Base-by-base conservation (phyloP, 192 early-diverging fungal species). In the Rhizophagus sp. region DNA sequence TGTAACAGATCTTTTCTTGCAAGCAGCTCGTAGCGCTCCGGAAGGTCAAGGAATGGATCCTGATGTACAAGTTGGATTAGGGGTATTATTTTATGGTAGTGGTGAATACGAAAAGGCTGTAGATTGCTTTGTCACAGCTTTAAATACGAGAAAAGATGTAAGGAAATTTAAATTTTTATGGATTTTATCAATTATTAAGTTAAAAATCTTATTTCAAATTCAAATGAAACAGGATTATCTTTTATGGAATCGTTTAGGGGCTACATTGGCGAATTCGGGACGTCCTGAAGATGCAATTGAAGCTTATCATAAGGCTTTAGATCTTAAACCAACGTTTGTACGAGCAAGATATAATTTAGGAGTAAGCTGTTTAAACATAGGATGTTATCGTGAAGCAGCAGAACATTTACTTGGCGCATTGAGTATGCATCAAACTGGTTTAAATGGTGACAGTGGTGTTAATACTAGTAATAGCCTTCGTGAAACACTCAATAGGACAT, bases 311-410 rank as follows among this genome's bases (percentile, higher is more conserved):
- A 90, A 93, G 30, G 98, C 98, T 6, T 86, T 99, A 34, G 91
- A 96, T 79, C 87, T 99, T 63, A 97, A 98, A 77, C 97, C 98
- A 4, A 91, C 91, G 25, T 99, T 95, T 89, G 93, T 99, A 19
- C 92, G 98, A 34, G 98, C 96, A n/a, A 89, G 97, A 64, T 99
- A 97, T 88, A 99, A 99, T 86, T 83, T 99, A 61, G 96, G 96
- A 9, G 93, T 99, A 44, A 91, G 92, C n/a, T 97, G 97, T 81
- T 94, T 99, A 66, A 96, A 97, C 82, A 88, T 99, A 85, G 93
- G 93, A 13, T 91, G 94, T 80, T 94, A 98, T 80, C 83, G 89
- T 33, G 97, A 99, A 82, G 97, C 97, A 3, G 96, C 93, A 11
- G 96, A 96, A 79, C 97, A 99, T 88, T 86, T 99, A 33, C 83